These are phyloP conservation scores for Mycena pura DNA, from an alignment of 768 basidiomycete genomes.

Conservation along the genomic window DNA sequence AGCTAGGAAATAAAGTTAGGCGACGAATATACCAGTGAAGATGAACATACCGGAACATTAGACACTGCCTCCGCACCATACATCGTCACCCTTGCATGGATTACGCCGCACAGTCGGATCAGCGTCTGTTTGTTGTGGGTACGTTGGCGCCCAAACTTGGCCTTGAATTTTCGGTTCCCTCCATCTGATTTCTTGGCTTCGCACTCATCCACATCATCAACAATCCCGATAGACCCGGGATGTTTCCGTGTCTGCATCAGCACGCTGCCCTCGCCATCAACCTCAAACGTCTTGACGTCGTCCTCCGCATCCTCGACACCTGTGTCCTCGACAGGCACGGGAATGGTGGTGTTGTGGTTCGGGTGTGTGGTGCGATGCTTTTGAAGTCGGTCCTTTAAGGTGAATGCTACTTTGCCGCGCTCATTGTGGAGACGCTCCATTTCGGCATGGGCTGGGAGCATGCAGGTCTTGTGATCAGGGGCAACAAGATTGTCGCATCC, in stretches of 20 bases:
- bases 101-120: conserved; percentile 28
- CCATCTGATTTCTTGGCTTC: not conserved
- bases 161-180: conserved; percentile 19
- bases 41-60: conserved; percentile 25
- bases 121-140: conserved; percentile 31
- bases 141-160: conserved; percentile 15
- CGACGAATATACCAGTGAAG: too few relatives aligned
- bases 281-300: not conserved
- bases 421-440: conserved; percentile 1
- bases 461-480: not conserved
- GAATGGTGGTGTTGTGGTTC: not conserved
- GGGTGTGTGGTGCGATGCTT: not conserved
- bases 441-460: not conserved
- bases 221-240: not conserved
- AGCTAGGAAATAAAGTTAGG: not conserved
- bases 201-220: not conserved
- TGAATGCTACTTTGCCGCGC: conserved; percentile 7
- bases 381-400: not conserved
- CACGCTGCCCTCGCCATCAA: not conserved
- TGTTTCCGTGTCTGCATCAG: not conserved
- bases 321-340: not conserved
- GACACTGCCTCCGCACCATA: conserved; percentile 27
- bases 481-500: not conserved
- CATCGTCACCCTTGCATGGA: conserved; percentile 25
- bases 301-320: not conserved